Evolutionary conservation across 768 basidiomycete species (phyloP).

Genomic region (Flagelloscypha sp.): DNA sequence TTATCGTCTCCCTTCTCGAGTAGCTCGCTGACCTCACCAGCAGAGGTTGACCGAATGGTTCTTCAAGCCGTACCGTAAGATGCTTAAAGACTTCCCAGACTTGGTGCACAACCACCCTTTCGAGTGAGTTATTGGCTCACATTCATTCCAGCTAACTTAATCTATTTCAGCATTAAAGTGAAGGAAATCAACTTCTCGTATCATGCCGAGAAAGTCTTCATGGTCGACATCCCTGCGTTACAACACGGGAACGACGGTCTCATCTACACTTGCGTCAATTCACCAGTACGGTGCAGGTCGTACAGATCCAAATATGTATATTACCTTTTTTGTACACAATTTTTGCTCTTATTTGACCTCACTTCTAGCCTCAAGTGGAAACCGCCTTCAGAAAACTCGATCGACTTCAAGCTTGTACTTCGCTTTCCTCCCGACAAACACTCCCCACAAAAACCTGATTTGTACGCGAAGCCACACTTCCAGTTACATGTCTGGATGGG

Average conservation of each 20-base stretch:
- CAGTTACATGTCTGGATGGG: constrained; percentile 79
- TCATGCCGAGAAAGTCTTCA: constrained; percentile 78
- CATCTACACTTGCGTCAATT: constrained; percentile 88
- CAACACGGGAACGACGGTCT: constrained; percentile 94
- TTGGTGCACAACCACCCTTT: constrained; percentile 66
- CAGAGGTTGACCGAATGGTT: constrained; percentile 81
- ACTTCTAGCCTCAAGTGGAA: constrained; percentile 89
- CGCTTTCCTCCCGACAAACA: constrained; percentile 69
- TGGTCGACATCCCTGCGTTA: constrained; percentile 71
- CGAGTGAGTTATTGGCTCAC: constrained; percentile 48
- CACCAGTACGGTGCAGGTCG: constrained; percentile 69
- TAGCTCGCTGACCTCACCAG: constrained; percentile 6
- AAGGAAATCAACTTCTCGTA: constrained; percentile 88
- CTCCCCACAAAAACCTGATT: constrained; percentile 61
- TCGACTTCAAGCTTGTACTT: constrained; percentile 95
- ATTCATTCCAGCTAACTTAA: constrained; percentile 3
- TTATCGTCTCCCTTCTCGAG: constrained; percentile 1
- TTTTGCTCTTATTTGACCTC: constrained; percentile 6
- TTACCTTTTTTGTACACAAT: constrained; percentile 5
- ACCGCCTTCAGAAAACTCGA: constrained; percentile 93
- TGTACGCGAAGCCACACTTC: constrained; percentile 79
- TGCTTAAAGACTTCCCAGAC: constrained; percentile 60
- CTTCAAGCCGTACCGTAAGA: constrained; percentile 68
- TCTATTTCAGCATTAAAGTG: constrained; percentile 60
- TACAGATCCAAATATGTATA: constrained; percentile 86